phyloP scores from a whole-genome alignment of 129 eudicot species.

The Flaveria ramosissima region DNA sequence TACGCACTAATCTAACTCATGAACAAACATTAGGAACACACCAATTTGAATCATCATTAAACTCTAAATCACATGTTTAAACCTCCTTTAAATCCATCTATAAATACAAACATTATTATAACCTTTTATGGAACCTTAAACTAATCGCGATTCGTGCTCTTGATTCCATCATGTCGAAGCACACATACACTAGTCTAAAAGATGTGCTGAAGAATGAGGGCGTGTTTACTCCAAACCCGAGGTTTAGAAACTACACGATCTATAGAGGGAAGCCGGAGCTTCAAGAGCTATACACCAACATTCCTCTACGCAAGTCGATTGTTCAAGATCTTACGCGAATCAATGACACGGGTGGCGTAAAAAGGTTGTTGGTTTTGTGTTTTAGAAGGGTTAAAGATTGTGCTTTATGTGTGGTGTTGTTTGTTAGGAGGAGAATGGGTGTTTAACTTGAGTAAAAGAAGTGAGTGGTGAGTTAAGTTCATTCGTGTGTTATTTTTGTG shows the following conservation, averaged over 20 bases:
- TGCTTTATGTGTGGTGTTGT: conserved; percentile 3
- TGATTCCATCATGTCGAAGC: conserved; percentile 21
- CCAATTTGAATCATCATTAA: conserved; percentile 13
- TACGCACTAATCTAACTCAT: background rate
- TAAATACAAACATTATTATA: conserved; percentile 25
- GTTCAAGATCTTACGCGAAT: background rate
- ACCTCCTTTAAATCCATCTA: conserved; percentile 23
- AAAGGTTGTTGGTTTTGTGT: conserved; percentile 18
- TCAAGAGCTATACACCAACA: conserved; percentile 30
- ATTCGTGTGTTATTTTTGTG: background rate
- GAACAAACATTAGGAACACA: conserved; percentile 1
- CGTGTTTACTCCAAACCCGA: conserved; percentile 9
- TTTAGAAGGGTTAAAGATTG: conserved; percentile 29
- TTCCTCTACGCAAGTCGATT: conserved; percentile 22
- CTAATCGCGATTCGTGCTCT: background rate
- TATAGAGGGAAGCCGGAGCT: conserved; percentile 25
- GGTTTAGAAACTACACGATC: conserved; percentile 30
- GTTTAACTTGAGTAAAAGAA: conserved; percentile 7
- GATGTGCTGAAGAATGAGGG: conserved; percentile 30
- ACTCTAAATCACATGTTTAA: conserved; percentile 35
- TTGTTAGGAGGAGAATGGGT: conserved; percentile 30
- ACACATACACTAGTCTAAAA: conserved; percentile 40
- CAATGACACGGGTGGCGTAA: background rate
- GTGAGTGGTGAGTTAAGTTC: background rate
- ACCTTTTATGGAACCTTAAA: background rate